A percentile compares a stretch with the other conserved stretches of the same genome.
Conservation (phyloP, 164 flowering plant genomes). For the Aristolochia contorta region DNA sequence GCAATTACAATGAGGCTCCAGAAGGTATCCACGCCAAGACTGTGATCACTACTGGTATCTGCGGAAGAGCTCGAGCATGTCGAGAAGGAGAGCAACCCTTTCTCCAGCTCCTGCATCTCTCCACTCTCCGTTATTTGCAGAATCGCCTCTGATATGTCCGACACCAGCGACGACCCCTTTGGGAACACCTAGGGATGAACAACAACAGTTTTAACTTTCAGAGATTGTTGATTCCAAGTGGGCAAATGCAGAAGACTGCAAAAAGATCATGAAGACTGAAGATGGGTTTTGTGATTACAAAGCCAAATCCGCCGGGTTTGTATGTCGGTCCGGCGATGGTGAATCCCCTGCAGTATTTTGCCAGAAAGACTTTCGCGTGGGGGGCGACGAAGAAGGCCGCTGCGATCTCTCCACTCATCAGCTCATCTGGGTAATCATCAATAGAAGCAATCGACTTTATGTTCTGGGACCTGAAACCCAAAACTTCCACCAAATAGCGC, state of each 20-base stretch:
- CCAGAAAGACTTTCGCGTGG: slow-evolving; percentile 1
- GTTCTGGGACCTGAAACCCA: slow-evolving; percentile 6
- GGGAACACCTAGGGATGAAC: slow-evolving; percentile 22
- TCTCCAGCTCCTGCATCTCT: slow-evolving; percentile 2
- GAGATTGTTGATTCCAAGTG: too few species aligned
- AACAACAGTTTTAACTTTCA: too few species aligned
- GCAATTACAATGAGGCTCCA: slow-evolving; percentile 15
- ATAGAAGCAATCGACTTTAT: not conserved
- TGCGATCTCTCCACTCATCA: not conserved
- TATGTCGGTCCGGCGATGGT: not conserved
- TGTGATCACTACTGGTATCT: not conserved
- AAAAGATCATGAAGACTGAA: not conserved
- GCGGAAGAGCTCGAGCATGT: slow-evolving; percentile 2
- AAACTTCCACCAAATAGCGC: slow-evolving; percentile 9
- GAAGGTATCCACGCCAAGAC: slow-evolving; percentile 11
- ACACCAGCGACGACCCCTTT: slow-evolving; percentile 19
- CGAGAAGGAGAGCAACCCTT: slow-evolving; percentile 3
- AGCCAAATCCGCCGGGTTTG: slow-evolving; percentile 16
- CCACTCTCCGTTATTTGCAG: slow-evolving; percentile 17
- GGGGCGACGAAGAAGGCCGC: slow-evolving; percentile 15
- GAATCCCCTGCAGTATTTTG: slow-evolving; percentile 5
- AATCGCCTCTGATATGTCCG: slow-evolving; percentile 20
- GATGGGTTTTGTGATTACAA: not conserved
- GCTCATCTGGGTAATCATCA: slow-evolving; percentile 2
- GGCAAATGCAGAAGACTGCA: not conserved